Evolutionary conservation across 768 basidiomycete species (phyloP), one percentile per base, ranked within the genome.

Genomic region (Lactifluus pinguis): DNA sequence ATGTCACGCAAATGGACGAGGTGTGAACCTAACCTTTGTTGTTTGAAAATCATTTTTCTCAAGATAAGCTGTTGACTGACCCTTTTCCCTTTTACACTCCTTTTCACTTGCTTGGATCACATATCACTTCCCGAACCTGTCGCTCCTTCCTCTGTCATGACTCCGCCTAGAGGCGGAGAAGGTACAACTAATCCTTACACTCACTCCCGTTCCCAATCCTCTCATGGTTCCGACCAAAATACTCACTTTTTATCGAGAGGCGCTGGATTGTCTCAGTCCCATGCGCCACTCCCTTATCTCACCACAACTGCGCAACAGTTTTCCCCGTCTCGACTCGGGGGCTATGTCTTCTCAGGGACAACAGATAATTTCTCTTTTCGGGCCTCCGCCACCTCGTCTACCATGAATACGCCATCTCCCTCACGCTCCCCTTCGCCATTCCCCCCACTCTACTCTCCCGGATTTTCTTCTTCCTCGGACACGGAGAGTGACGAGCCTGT

Each of bases 361-460:
- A 29, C 38, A 41, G 54, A 21, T 21, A 47, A 25, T 47, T 36
- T 45, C 57, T 65, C 60, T 14, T 42, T 6, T 21, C 57, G 32
- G 21, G 32, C 58, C 4, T 74, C 74, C 1, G 57, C 68, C 21
- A 69, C 65, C 45, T 73, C 73, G 2, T 70, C 74, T 25, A 69
- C 69, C 17, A 68, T 72, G 51, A 71, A 66, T 36, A 79, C 84
- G 0, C 83, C 86, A n/a, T 62, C 80, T 14, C 80, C 79, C n/a
- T 86, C 87, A 9, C 82, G 85, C 52, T 75, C 81, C 13, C 67
- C 76, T 14, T 87, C 87, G 0, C 87, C 86, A 7, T 72, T 79
- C 11, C 80, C 82, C 41, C 77, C 79, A 54, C 81, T 81, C 65
- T 77, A 79, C 68, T 71, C 80, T 41, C 74, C 77, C 11, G 73